Conservation (phyloP, 2,329 filamentous ascomycete genomes). For the Achaetomium macrosporum region DNA sequence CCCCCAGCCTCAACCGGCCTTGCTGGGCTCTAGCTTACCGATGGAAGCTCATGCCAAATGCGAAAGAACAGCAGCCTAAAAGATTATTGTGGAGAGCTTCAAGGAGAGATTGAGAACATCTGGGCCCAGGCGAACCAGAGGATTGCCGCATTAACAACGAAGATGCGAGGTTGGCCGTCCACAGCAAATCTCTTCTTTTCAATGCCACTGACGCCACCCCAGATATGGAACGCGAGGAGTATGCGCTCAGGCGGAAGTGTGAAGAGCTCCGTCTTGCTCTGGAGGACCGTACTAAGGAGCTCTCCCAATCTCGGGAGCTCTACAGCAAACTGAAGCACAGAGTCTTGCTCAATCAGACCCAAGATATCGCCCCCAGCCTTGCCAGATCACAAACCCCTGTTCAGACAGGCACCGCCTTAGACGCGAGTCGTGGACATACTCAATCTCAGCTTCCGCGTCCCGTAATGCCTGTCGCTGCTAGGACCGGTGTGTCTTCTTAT, state of each 20-base stretch:
- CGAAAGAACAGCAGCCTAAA: constrained; percentile 17
- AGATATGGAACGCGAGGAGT: constrained; percentile 57
- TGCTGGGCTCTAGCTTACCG: constrained; percentile 9
- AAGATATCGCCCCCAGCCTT: constrained; percentile 48
- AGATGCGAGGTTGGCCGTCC: constrained; percentile 16
- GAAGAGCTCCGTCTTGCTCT: constrained; percentile 62
- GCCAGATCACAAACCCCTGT: constrained; percentile 32
- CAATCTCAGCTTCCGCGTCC: constrained; percentile 2
- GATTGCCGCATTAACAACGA: constrained; percentile 15
- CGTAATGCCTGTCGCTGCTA: neutral
- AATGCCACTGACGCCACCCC: neutral
- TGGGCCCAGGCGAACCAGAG: constrained; percentile 16
- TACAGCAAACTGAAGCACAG: constrained; percentile 56
- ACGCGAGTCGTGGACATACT: neutral
- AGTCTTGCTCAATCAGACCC: constrained; percentile 49
- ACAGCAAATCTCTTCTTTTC: no score
- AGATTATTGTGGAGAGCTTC: constrained; percentile 14
- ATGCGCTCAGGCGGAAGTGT: constrained; percentile 62
- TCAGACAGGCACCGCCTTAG: neutral
- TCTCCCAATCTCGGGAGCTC: constrained; percentile 61
- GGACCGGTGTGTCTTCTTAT: constrained; percentile 4
- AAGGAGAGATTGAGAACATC: constrained; percentile 19
- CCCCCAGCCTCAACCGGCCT: neutral
- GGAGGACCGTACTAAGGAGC: constrained; percentile 64
- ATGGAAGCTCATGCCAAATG: constrained; percentile 13